Percentiles rank a stretch among this genome's conserved stretches.
Conservation (phyloP, 495 filamentous ascomycete genomes). For the Lasiosphaeris hirsuta region DNA sequence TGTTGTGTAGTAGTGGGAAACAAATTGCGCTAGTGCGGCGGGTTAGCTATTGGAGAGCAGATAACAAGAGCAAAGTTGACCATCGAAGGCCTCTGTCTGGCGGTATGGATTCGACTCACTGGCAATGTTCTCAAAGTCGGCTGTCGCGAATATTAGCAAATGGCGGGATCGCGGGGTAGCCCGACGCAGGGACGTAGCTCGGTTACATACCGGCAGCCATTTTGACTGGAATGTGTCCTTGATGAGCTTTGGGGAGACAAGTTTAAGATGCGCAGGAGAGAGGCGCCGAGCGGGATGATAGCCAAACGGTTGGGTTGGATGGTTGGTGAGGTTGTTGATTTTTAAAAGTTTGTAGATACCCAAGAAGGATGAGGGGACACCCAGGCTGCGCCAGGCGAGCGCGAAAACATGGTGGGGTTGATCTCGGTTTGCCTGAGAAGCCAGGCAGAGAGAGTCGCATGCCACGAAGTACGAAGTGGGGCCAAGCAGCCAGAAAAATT, state of each 20-base stretch:
- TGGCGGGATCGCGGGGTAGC: conserved; percentile 11
- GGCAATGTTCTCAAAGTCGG: conserved; percentile 24
- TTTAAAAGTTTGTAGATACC: conserved; percentile 26
- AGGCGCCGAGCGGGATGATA: not conserved
- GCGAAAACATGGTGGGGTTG: conserved; percentile 20
- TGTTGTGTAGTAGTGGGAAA: conserved; percentile 80
- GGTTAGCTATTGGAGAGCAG: not conserved
- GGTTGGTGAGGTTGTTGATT: conserved; percentile 2
- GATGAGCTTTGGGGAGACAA: not conserved
- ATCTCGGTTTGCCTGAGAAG: conserved; percentile 13
- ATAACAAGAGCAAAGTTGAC: not conserved
- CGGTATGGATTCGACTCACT: conserved; percentile 22
- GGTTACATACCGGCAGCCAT: conserved; percentile 12
- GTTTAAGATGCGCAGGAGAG: not conserved
- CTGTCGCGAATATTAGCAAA: conserved; percentile 6
- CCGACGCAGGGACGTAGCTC: not conserved
- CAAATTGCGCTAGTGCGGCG: conserved; percentile 66
- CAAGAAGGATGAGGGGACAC: conserved; percentile 13
- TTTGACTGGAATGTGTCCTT: not conserved
- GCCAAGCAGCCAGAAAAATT: conserved; percentile 5
- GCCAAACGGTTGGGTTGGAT: conserved; percentile 1
- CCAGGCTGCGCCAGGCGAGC: conserved; percentile 1
- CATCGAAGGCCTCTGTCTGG: no score
- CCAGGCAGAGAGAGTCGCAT: conserved; percentile 9
- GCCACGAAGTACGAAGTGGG: not conserved